Evolutionary conservation across 768 basidiomycete species (phyloP).

Genomic region (Trametes punicea): DNA sequence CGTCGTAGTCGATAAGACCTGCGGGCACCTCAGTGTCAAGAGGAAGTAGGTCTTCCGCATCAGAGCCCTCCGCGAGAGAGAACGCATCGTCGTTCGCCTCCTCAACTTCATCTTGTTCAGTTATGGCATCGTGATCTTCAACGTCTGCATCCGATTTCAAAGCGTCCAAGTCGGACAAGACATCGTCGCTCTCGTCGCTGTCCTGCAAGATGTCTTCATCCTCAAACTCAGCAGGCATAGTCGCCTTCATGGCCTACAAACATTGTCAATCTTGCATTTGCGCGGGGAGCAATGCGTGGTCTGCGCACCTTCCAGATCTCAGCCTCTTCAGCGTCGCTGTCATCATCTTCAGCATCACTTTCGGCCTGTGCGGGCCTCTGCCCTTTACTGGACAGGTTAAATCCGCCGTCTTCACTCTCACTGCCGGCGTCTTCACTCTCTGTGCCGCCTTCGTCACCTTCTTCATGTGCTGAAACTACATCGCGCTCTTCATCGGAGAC

Average conservation of each 20-base stretch:
- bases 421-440: constrained; percentile 30
- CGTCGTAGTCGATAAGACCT: constrained; percentile 59
- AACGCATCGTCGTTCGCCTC: constrained; percentile 44
- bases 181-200: constrained; percentile 30
- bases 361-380: constrained; percentile 11
- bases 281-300: not conserved
- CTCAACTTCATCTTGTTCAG: constrained; percentile 33
- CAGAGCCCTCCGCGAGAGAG: constrained; percentile 61
- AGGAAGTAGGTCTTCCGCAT: constrained; percentile 66
- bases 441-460: constrained; percentile 27
- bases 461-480: not conserved
- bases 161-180: constrained; percentile 25
- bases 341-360: constrained; percentile 39
- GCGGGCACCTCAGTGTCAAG: constrained; percentile 53
- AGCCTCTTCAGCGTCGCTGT: constrained; percentile 54
- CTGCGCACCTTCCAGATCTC: constrained; percentile 84
- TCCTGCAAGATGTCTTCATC: constrained; percentile 33
- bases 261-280: not conserved
- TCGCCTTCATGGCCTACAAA: constrained; percentile 81
- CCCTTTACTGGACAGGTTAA: constrained; percentile 10
- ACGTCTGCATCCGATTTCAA: constrained; percentile 26
- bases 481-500: constrained; percentile 29
- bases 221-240: constrained; percentile 57
- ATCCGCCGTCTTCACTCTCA: constrained; percentile 17
- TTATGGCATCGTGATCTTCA: constrained; percentile 24